Evolutionary conservation across 164 flowering plant species (phyloP), one percentile per base, ranked within the genome.

Genomic region (Aristolochia fimbriata): DNA sequence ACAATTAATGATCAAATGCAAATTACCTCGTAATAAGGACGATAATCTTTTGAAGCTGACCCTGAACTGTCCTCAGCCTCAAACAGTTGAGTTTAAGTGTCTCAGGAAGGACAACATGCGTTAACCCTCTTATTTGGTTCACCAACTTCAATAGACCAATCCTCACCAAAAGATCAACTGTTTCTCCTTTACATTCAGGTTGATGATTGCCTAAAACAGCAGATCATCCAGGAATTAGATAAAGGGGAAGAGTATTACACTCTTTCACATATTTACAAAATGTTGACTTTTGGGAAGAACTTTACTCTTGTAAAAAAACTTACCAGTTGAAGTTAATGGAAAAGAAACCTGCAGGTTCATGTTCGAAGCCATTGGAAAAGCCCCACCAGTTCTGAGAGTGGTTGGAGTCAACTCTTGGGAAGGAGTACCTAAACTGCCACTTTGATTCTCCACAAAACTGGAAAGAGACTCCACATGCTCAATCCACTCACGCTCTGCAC

Each of bases 151-250:
- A 53, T 73, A 91, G 76, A 27, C 96, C 96, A 71, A 91, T 78
- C 80, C 99, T 83, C 77, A 91, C 82, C 27, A 72, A 22, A 51
- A 85, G 57, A 73, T 88, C 97, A 61, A 84, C 68, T 70, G 47
- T 80, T 66, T 82, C 97, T 61, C 99, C 99, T 12, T 65, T 80
- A 74, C 99, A 91, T 69, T 82, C 92, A 30, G 78, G 74, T 62
- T 71, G 76, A 55, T 70, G 50, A 58, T 16, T 30, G 31, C 58
- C 58, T 56, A 30, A 56, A 15, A 24, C 49, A 19, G 19, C 33
- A 58, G n/a, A 37, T 37, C 9, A 37, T 37, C 43, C 43, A 37
- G 43, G 19, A 55, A 55, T 22, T 51, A 59, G 31, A 25, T 25
- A 19, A 21, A 30, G 58, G 25, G 16, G 5, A 23, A 52, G 16